A percentile compares a stretch with the other conserved stretches of the same genome.
These are phyloP conservation scores for Aspergillus transmontanensis DNA, from an alignment of 2,329 filamentous ascomycete genomes.

Conservation along the genomic window DNA sequence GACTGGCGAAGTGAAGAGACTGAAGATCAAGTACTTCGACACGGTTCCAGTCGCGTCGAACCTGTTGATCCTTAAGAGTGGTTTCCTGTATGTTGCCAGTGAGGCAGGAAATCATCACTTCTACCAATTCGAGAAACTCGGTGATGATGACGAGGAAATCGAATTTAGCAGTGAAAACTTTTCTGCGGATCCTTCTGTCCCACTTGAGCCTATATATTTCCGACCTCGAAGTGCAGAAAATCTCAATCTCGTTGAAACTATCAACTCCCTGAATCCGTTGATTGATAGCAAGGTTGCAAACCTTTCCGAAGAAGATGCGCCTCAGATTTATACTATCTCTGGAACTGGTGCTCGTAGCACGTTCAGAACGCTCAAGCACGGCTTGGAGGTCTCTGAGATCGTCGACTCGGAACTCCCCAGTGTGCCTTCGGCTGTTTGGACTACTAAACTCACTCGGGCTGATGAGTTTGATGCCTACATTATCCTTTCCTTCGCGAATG, in stretches of 20 bases:
- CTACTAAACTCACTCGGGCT: slow-evolving; percentile 77
- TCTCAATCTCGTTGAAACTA: slow-evolving; percentile 78
- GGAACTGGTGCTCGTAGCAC: slow-evolving; percentile 86
- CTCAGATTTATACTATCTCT: slow-evolving; percentile 92
- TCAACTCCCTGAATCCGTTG: slow-evolving; percentile 87
- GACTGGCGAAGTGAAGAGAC: slow-evolving; percentile 76
- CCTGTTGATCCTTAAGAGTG: slow-evolving; percentile 91
- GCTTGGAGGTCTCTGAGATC: slow-evolving; percentile 89
- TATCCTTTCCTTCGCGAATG: slow-evolving; percentile 87
- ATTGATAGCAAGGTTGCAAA: slow-evolving; percentile 92
- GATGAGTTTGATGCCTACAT: slow-evolving; percentile 95
- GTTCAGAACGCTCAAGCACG: slow-evolving; percentile 90
- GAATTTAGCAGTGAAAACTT: slow-evolving; percentile 85
- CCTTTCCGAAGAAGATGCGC: slow-evolving; percentile 86
- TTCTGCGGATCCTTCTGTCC: slow-evolving; percentile 70
- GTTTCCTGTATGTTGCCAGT: slow-evolving; percentile 88
- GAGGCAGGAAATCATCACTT: slow-evolving; percentile 93
- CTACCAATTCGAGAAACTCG: slow-evolving; percentile 96
- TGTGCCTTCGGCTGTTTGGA: slow-evolving; percentile 92
- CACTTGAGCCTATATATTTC: slow-evolving; percentile 82
- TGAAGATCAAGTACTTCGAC: slow-evolving; percentile 98
- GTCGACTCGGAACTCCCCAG: slow-evolving; percentile 91
- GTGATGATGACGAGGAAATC: slow-evolving; percentile 88
- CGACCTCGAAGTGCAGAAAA: slow-evolving; percentile 78
- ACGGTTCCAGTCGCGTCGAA: slow-evolving; percentile 87